Evolutionary conservation across 1,284 basidiomycete genomes (phyloP).

Genomic region (Cryptococcus sp.): DNA sequence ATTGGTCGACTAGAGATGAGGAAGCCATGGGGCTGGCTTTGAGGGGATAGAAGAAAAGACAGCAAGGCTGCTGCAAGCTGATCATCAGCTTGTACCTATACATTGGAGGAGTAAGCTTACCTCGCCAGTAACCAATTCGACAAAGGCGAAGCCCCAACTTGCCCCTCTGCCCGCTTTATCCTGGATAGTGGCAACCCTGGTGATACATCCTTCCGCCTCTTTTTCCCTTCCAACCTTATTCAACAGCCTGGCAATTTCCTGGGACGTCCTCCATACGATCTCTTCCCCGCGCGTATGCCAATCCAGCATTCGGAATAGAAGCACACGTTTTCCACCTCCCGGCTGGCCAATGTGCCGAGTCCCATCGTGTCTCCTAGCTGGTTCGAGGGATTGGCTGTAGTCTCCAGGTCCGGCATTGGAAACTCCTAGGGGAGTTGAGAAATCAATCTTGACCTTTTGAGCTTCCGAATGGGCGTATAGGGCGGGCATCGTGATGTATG

Average conservation of each 20-base stretch:
- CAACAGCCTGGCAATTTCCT: slow-evolving; percentile 59
- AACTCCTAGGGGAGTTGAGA: slow-evolving; percentile 51
- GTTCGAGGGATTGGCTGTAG: not conserved
- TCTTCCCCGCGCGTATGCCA: slow-evolving; percentile 65
- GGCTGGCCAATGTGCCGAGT: slow-evolving; percentile 74
- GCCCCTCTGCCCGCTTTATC: slow-evolving; percentile 61
- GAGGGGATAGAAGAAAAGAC: slow-evolving; percentile 71
- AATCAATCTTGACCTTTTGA: slow-evolving; percentile 83
- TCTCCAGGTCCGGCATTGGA: not conserved
- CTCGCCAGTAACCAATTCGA: slow-evolving; percentile 77
- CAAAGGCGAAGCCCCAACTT: slow-evolving; percentile 87
- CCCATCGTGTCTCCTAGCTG: slow-evolving; percentile 71
- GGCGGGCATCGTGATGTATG: slow-evolving; percentile 76
- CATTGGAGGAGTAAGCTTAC: slow-evolving; percentile 50
- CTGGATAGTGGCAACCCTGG: slow-evolving; percentile 76
- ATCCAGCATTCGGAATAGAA: slow-evolving; percentile 83
- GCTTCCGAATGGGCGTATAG: slow-evolving; percentile 43
- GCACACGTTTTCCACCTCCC: slow-evolving; percentile 51
- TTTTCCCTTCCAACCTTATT: slow-evolving; percentile 67
- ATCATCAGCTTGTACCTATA: slow-evolving; percentile 42
- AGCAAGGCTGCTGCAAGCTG: slow-evolving; percentile 63
- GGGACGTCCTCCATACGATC: slow-evolving; percentile 50
- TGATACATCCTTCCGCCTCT: slow-evolving; percentile 73
- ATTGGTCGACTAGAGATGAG: slow-evolving; percentile 78
- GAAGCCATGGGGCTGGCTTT: slow-evolving; percentile 80